phyloP scores from a whole-genome alignment of 2,329 filamentous ascomycete genomes.

The Helicocarpus griseus region DNA sequence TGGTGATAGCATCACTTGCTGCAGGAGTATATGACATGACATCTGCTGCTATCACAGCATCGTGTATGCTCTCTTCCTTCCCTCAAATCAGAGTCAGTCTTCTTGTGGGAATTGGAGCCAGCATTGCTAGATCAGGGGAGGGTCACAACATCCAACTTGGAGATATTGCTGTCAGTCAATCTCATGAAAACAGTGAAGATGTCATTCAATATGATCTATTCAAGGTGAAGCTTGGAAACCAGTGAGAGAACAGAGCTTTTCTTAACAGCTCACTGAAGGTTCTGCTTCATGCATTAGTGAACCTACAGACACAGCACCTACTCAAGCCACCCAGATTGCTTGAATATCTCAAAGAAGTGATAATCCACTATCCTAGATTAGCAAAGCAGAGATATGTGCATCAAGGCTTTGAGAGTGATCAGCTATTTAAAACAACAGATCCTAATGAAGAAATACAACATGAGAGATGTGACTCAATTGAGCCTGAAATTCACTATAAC shows the following conservation, averaged over 20 bases:
- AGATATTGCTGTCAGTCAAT: slow-evolving; percentile 12
- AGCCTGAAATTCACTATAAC: slow-evolving; percentile 10
- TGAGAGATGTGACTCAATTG: not conserved
- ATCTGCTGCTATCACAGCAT: slow-evolving; percentile 8
- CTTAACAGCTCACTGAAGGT: slow-evolving; percentile 11
- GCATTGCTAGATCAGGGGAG: slow-evolving; percentile 19
- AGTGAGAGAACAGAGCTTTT: slow-evolving; percentile 13
- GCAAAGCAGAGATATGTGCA: not conserved
- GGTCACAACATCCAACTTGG: slow-evolving; percentile 4
- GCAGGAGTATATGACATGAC: slow-evolving; percentile 3
- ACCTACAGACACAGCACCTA: slow-evolving; percentile 8
- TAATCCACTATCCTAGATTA: slow-evolving; percentile 1
- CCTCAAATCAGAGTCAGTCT: slow-evolving; percentile 12
- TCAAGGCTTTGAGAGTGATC: slow-evolving; percentile 11
- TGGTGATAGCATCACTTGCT: slow-evolving; percentile 11
- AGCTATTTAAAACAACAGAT: slow-evolving; percentile 7
- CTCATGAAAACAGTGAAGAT: slow-evolving; percentile 11
- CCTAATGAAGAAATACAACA: not conserved
- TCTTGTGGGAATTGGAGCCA: slow-evolving; percentile 17
- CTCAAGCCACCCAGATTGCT: not conserved
- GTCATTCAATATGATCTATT: slow-evolving; percentile 22
- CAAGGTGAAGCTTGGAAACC: slow-evolving; percentile 13
- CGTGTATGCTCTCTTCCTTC: slow-evolving; percentile 12
- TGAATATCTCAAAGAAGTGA: not conserved
- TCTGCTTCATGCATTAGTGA: slow-evolving; percentile 8